A percentile compares a stretch with the other conserved stretches of the same genome.
phyloP scores from a whole-genome alignment of 306 rosid genomes.

The Inga laurina region DNA sequence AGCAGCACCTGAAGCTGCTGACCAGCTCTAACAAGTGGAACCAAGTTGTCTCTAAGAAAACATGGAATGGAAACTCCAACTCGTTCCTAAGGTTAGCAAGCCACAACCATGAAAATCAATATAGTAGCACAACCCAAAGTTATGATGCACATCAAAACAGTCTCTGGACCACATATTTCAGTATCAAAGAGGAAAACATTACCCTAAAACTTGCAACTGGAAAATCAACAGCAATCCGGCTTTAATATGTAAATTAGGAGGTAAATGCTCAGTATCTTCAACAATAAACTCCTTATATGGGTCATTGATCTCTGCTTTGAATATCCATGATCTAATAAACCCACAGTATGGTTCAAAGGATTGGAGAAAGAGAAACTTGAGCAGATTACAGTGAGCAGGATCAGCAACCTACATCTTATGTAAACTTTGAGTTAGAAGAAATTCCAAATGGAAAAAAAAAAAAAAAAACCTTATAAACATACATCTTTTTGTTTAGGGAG shows the following conservation, averaged over 20 bases:
- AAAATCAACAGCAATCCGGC: slow-evolving; percentile 51
- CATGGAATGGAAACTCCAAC: slow-evolving; percentile 80
- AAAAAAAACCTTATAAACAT: slow-evolving; percentile 1
- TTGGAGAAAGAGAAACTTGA: slow-evolving; percentile 86
- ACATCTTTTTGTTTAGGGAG: not conserved
- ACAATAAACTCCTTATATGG: slow-evolving; percentile 88
- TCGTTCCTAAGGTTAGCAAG: slow-evolving; percentile 62
- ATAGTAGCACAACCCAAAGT: slow-evolving; percentile 28
- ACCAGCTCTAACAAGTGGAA: slow-evolving; percentile 93
- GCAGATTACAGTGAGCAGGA: slow-evolving; percentile 74
- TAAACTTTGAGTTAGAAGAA: slow-evolving; percentile 17
- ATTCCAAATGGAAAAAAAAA: too few relatives aligned
- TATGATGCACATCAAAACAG: slow-evolving; percentile 29
- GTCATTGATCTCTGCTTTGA: slow-evolving; percentile 90
- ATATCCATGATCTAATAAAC: slow-evolving; percentile 92
- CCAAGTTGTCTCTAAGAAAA: slow-evolving; percentile 65
- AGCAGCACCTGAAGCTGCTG: slow-evolving; percentile 91
- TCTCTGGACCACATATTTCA: not conserved
- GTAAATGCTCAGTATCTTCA: slow-evolving; percentile 47
- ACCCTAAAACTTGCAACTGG: slow-evolving; percentile 69
- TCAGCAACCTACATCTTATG: slow-evolving; percentile 80
- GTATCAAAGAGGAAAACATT: slow-evolving; percentile 35
- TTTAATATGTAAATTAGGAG: slow-evolving; percentile 40
- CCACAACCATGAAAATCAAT: slow-evolving; percentile 41
- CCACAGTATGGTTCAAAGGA: slow-evolving; percentile 90